Evolutionary conservation across 2,329 filamentous ascomycete species (phyloP).

Genomic region (Xylariales sp.): DNA sequence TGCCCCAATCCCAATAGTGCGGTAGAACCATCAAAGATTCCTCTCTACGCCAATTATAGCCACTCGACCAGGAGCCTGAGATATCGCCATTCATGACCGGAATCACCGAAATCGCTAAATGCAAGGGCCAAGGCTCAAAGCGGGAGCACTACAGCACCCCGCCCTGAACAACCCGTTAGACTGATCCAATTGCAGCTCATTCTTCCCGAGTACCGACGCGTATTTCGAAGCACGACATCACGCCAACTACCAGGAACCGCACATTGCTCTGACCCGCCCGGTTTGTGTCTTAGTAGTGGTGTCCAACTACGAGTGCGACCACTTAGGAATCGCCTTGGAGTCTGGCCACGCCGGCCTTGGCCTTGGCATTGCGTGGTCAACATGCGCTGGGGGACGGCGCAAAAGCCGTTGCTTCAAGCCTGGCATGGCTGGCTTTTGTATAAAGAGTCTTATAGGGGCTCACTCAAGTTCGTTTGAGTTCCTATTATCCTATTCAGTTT

Average conservation of each 20-base stretch:
- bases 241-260: slow-evolving; percentile 14
- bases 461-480: slow-evolving; percentile 25
- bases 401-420: slow-evolving; percentile 27
- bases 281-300: slow-evolving; percentile 11
- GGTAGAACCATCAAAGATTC: background rate
- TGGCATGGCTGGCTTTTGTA: slow-evolving; percentile 33
- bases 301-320: slow-evolving; percentile 15
- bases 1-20: no score
- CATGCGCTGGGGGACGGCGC: slow-evolving; percentile 36
- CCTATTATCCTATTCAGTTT: slow-evolving; percentile 1
- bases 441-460: slow-evolving; percentile 34
- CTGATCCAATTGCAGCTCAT: slow-evolving; percentile 24
- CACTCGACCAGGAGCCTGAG: background rate
- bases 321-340: slow-evolving; percentile 1
- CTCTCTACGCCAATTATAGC: no score
- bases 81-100: slow-evolving; percentile 16
- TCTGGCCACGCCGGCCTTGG: background rate
- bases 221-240: slow-evolving; percentile 31
- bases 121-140: slow-evolving; percentile 12
- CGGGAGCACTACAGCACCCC: slow-evolving; percentile 25
- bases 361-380: slow-evolving; percentile 11
- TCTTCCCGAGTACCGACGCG: slow-evolving; percentile 26
- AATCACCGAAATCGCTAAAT: slow-evolving; percentile 3
- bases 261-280: slow-evolving; percentile 4
- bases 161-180: background rate